phyloP scores from a whole-genome alignment of 441 rosid genomes.

The Populus tomentosa region DNA sequence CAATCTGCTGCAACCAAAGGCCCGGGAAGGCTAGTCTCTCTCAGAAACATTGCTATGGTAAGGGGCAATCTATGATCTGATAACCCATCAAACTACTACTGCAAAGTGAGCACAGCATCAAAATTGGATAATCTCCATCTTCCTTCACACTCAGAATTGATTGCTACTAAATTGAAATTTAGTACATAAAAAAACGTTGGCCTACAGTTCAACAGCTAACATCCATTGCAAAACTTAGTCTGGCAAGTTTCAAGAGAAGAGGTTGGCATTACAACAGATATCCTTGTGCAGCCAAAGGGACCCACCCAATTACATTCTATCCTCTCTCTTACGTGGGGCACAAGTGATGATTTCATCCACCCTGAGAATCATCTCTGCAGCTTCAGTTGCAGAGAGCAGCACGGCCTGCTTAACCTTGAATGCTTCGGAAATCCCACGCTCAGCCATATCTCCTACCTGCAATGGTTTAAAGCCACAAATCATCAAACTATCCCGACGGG shows the following conservation, averaged over 20 bases:
- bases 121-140: background rate
- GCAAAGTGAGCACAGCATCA: too few species aligned
- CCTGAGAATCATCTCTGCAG: conserved; percentile 95
- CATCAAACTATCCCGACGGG: background rate
- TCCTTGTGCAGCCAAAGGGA: background rate
- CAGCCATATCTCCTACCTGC: conserved; percentile 87
- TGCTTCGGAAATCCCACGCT: conserved; percentile 77
- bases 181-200: background rate
- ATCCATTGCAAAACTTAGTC: background rate
- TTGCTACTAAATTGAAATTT: background rate
- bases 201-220: background rate
- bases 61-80: too few species aligned
- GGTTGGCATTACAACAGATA: background rate
- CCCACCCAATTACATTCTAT: conserved; percentile 55
- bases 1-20: background rate
- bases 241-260: conserved; percentile 4
- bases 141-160: background rate
- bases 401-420: conserved; percentile 97
- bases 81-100: too few species aligned
- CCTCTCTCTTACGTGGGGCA: conserved; percentile 94
- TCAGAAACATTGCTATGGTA: too few species aligned
- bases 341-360: conserved; percentile 94
- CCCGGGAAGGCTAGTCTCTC: too few species aligned
- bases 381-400: conserved; percentile 94
- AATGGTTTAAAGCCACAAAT: conserved; percentile 1